Evolutionary conservation across 768 basidiomycete species (phyloP).

Genomic region (Nidularia pulvinata): DNA sequence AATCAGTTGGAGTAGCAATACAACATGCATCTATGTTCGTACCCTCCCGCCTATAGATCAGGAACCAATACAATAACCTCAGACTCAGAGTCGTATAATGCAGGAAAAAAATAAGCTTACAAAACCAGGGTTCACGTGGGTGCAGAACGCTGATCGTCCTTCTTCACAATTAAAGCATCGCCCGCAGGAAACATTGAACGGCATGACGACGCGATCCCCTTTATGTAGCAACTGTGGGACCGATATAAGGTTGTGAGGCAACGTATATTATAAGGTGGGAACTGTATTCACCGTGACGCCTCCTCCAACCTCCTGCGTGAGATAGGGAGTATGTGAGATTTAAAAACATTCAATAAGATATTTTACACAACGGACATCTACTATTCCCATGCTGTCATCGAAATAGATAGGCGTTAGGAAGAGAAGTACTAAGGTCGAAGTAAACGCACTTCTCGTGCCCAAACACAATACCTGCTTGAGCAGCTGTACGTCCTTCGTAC

Average conservation of each 20-base stretch:
- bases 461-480: slow-evolving; percentile 47
- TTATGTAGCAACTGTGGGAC: slow-evolving; percentile 42
- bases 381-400: slow-evolving; percentile 42
- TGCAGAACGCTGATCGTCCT: slow-evolving; percentile 53
- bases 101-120: slow-evolving; percentile 23
- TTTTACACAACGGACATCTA: slow-evolving; percentile 36
- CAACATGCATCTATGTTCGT: slow-evolving; percentile 5
- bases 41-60: slow-evolving; percentile 42
- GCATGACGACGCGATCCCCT: slow-evolving; percentile 62
- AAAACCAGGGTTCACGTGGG: slow-evolving; percentile 56
- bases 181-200: slow-evolving; percentile 60
- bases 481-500: slow-evolving; percentile 56
- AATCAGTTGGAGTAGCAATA: background rate
- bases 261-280: background rate
- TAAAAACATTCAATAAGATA: background rate
- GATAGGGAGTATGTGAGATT: background rate
- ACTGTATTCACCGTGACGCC: slow-evolving; percentile 35
- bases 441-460: slow-evolving; percentile 49
- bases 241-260: too few relatives aligned
- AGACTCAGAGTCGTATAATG: background rate
- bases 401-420: background rate
- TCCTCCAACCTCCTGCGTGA: slow-evolving; percentile 34
- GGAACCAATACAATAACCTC: background rate
- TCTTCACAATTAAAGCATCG: slow-evolving; percentile 58
- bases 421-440: background rate